phyloP scores from a whole-genome alignment of 2,329 filamentous ascomycete genomes.

The Cercospora sojina region DNA sequence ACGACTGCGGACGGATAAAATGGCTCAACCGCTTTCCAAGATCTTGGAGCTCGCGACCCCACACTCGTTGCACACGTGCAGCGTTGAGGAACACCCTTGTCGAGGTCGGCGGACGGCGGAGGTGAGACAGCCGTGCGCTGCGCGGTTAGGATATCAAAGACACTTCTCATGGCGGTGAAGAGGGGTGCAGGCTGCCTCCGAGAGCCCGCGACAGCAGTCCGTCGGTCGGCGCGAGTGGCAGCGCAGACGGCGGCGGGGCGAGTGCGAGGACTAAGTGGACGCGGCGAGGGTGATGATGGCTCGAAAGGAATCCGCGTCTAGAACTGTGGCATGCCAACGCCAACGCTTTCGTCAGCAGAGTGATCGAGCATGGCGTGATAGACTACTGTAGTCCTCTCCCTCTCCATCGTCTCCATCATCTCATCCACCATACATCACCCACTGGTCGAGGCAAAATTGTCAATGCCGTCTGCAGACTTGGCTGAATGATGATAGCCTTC shows the following conservation, averaged over 20 bases:
- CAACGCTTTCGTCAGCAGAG: not conserved
- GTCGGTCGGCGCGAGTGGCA: not conserved
- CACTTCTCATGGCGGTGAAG: not conserved
- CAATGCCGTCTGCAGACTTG: not conserved
- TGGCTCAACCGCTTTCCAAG: not conserved
- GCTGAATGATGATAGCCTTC: not conserved
- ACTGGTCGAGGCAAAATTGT: not conserved
- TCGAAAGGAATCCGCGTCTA: not conserved
- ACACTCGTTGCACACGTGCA: not conserved
- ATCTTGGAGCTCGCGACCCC: not conserved
- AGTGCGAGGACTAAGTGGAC: not conserved
- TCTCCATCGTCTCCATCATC: not conserved
- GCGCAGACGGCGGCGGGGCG: not conserved
- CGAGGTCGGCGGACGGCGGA: not conserved
- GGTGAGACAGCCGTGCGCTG: slow-evolving; percentile 1
- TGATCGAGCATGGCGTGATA: not conserved
- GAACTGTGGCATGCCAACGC: not conserved
- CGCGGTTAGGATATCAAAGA: not conserved
- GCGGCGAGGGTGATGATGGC: not conserved
- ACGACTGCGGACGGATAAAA: not conserved
- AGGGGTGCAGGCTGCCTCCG: not conserved
- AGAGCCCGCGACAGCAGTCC: not conserved
- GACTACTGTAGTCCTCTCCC: not conserved
- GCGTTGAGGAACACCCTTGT: not conserved
- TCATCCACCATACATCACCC: not conserved